These are phyloP conservation scores for Chlorociboria aeruginascens DNA, from an alignment of 495 filamentous ascomycete species.

Conservation along the genomic window DNA sequence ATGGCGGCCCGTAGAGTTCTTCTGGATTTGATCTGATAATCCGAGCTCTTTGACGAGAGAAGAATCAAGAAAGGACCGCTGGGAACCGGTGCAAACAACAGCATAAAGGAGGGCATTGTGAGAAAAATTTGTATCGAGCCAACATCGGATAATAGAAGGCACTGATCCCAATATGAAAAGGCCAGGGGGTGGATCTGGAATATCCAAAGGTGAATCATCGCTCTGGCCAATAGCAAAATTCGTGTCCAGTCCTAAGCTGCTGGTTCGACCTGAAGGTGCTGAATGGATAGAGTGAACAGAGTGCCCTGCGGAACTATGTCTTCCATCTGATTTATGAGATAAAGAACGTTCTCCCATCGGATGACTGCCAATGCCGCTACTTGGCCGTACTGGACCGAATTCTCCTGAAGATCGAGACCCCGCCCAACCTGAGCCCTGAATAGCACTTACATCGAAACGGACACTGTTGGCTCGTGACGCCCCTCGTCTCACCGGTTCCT, in stretches of 20 bases:
- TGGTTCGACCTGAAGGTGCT: slow-evolving; percentile 59
- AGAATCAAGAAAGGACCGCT: slow-evolving; percentile 64
- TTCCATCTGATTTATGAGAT: slow-evolving; percentile 94
- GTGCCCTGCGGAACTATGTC: slow-evolving; percentile 81
- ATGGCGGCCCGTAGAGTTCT: slow-evolving; percentile 45
- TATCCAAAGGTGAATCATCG: slow-evolving; percentile 50
- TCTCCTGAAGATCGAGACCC: slow-evolving; percentile 70
- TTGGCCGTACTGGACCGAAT: slow-evolving; percentile 60
- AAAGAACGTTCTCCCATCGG: slow-evolving; percentile 65
- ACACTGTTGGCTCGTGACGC: slow-evolving; percentile 94
- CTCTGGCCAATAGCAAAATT: slow-evolving; percentile 52
- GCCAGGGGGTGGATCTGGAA: slow-evolving; percentile 65
- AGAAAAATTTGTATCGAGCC: slow-evolving; percentile 78
- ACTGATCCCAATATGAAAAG: slow-evolving; percentile 75
- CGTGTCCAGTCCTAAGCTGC: slow-evolving; percentile 70
- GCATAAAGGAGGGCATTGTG: slow-evolving; percentile 82
- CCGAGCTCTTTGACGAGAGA: slow-evolving; percentile 61
- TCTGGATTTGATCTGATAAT: slow-evolving; percentile 51
- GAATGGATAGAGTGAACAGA: slow-evolving; percentile 60
- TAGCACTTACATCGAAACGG: slow-evolving; percentile 94
- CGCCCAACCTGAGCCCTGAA: slow-evolving; percentile 74
- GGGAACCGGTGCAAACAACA: slow-evolving; percentile 83
- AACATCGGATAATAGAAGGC: slow-evolving; percentile 90
- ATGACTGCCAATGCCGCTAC: slow-evolving; percentile 72
- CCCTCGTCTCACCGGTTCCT: slow-evolving; percentile 76